Conservation (phyloP, 768 basidiomycete species). For the Mycena maculata region DNA sequence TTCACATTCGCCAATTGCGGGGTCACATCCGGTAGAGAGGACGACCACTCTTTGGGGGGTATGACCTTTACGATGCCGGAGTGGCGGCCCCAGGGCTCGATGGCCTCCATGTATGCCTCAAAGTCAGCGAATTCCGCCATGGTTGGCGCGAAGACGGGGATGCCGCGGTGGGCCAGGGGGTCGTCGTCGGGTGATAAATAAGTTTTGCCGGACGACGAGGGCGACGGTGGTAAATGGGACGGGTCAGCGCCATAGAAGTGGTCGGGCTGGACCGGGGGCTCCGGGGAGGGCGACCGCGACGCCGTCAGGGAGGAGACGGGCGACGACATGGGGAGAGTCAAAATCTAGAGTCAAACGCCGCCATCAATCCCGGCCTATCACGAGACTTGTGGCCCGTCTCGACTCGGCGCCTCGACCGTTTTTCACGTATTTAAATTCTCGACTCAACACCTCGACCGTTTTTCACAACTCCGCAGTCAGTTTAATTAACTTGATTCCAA, state of each 20-base stretch:
- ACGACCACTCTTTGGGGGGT: constrained; percentile 92
- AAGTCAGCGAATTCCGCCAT: constrained; percentile 94
- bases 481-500: too few species aligned
- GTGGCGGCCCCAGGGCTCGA: constrained; percentile 90
- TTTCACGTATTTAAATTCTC: too few species aligned
- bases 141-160: constrained; percentile 95
- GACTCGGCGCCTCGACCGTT: too few species aligned
- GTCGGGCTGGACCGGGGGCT: constrained; percentile 73
- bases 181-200: constrained; percentile 87
- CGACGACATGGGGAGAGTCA: constrained; percentile 27
- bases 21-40: constrained; percentile 76
- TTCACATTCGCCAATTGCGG: constrained; percentile 79
- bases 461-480: too few species aligned
- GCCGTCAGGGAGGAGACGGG: constrained; percentile 54
- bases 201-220: constrained; percentile 68
- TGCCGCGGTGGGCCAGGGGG: constrained; percentile 85
- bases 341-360: background rate
- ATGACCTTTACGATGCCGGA: constrained; percentile 98
- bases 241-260: constrained; percentile 81
- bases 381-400: too few species aligned
- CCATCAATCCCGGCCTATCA: background rate
- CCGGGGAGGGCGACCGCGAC: constrained; percentile 66
- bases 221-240: constrained; percentile 65
- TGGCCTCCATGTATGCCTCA: constrained; percentile 86
- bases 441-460: too few species aligned